Base-by-base conservation (phyloP, 495 filamentous ascomycete genomes). In the Jackrogersella multiformis region DNA sequence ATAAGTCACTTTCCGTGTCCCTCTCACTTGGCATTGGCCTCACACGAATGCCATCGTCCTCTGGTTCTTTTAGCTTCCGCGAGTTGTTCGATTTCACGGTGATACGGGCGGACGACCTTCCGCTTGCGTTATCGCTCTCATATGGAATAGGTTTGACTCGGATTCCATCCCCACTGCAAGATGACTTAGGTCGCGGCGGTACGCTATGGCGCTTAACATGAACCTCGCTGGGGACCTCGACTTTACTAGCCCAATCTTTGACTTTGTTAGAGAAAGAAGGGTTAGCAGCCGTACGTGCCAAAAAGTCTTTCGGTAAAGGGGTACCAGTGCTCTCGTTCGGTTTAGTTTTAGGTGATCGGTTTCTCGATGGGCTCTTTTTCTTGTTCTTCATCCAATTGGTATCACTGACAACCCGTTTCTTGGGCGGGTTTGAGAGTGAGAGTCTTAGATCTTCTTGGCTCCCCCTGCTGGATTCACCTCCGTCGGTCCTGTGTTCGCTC, bases 321-420 rank as follows among this genome's bases (percentile, higher is more conserved):
- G 59, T 79, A 4, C 75, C 76, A 20, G 48, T 73, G 13, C 28
- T 45, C 28, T 76, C 77, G 13, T 81, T 86, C 13, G 80, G 61
- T 55, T 73, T 79, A 6, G 70, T 16, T 36, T 74, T 74, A 15
- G 65, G 71, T 7, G 75, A 48, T 34, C 65, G 69, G 41, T 46
- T 71, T 46, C 75, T 79, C 0, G 78, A 72, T 4, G 79, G 74
- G 44, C 79, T 82, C 59, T 82, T 84, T 42, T 80, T 81, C 56
- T 78, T 75, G 26, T 78, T 73, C 71, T 83, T 85, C 77, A 85
- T 82, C 91, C 91, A 94, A 65, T 94, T 88, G 36, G 88, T 87
- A 76, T 94, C 91, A 68, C 91, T 93, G 18, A 94, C 83, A 20
- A 94, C 88, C 46, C 91, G 84, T 80, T 92, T 94, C 68, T 88